Conservation (phyloP, 768 basidiomycete species). For the Leccinum pellstonianum region DNA sequence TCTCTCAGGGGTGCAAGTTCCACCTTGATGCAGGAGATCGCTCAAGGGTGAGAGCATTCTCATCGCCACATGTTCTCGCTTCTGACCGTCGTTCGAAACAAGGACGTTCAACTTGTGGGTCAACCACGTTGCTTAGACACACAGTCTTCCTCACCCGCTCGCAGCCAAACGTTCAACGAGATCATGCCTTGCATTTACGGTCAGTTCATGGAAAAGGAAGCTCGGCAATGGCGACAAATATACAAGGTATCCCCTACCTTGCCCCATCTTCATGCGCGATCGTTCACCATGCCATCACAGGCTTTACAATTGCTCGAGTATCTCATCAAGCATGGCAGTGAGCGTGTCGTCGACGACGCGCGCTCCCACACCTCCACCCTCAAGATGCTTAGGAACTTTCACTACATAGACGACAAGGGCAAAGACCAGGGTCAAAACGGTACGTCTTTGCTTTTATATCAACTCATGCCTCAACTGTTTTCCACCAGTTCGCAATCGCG, state of each 20-base stretch:
- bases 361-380: constrained; percentile 91
- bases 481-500: constrained; percentile 83
- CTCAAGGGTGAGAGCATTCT: constrained; percentile 73
- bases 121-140: neutral
- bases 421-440: constrained; percentile 99
- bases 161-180: constrained; percentile 96
- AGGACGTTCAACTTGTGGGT: constrained; percentile 98
- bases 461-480: neutral
- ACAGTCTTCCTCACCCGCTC: constrained; percentile 9
- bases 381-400: constrained; percentile 97
- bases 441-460: constrained; percentile 32
- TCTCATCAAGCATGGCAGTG: constrained; percentile 94
- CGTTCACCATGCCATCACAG: constrained; percentile 37
- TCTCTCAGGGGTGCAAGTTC: constrained; percentile 89
- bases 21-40: constrained; percentile 97
- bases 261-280: neutral
- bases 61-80: neutral
- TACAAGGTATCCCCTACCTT: constrained; percentile 70
- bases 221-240: constrained; percentile 96
- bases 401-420: constrained; percentile 97
- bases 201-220: constrained; percentile 98
- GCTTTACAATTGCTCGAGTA: constrained; percentile 93
- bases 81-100: constrained; percentile 18
- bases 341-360: constrained; percentile 97
- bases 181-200: constrained; percentile 97